Evolutionary conservation across 768 basidiomycete species (phyloP).

Genomic region (Tricholoma hemisulphureum): DNA sequence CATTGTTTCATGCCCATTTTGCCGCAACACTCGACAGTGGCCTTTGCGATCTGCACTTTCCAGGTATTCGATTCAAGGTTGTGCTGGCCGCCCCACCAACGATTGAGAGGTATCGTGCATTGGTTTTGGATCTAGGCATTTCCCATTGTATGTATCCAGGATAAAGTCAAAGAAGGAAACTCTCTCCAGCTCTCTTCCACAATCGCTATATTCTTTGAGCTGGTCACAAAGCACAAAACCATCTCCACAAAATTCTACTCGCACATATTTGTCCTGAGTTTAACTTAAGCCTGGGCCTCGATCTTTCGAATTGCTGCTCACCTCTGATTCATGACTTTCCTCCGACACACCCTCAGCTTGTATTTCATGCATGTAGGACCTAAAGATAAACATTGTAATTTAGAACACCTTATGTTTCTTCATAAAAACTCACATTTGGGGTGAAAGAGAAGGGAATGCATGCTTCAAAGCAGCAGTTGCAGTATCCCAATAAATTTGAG

Average conservation of each 20-base stretch:
- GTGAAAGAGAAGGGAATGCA: slow-evolving; percentile 11
- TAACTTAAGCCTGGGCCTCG: no score
- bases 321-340: no score
- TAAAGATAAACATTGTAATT: no score
- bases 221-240: slow-evolving; percentile 16
- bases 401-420: no score
- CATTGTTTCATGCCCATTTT: slow-evolving; percentile 31
- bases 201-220: slow-evolving; percentile 17
- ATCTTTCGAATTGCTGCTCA: no score
- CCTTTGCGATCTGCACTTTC: background rate
- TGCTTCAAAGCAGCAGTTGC: slow-evolving; percentile 10
- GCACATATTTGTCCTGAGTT: background rate
- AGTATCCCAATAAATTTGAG: slow-evolving; percentile 36
- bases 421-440: background rate
- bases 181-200: slow-evolving; percentile 12
- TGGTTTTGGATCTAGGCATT: no score
- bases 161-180: slow-evolving; percentile 13
- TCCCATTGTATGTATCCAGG: slow-evolving; percentile 15
- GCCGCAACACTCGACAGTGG: background rate
- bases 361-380: no score
- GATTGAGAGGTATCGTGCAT: no score
- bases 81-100: background rate
- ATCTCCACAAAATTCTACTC: slow-evolving; percentile 2
- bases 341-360: no score
- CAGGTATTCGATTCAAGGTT: background rate